phyloP scores from a whole-genome alignment of 192 early-diverging fungal genomes.

The Gonapodya prolifera region DNA sequence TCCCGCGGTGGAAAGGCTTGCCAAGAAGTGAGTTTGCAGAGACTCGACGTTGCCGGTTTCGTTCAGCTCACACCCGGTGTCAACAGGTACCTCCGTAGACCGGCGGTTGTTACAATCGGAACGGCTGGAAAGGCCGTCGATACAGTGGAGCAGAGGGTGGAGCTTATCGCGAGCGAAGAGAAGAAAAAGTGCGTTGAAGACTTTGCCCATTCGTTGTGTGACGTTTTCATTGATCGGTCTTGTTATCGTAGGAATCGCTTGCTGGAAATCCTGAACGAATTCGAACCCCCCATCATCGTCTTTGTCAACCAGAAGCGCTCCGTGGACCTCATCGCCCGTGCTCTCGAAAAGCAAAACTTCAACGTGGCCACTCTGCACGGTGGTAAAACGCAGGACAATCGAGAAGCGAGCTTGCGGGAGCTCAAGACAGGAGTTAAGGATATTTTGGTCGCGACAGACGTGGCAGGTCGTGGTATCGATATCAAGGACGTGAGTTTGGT shows the following conservation, averaged over 20 bases:
- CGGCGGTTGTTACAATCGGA: slow-evolving; percentile 92
- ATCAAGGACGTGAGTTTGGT: slow-evolving; percentile 94
- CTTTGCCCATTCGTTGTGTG: background rate
- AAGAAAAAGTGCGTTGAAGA: slow-evolving; percentile 53
- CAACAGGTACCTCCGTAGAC: slow-evolving; percentile 81
- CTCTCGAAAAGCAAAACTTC: slow-evolving; percentile 61
- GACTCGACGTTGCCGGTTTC: too few relatives aligned
- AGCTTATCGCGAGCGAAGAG: slow-evolving; percentile 76
- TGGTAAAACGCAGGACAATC: slow-evolving; percentile 95
- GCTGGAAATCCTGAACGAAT: slow-evolving; percentile 59
- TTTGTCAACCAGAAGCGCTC: slow-evolving; percentile 97
- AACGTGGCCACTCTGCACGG: slow-evolving; percentile 74
- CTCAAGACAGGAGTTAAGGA: slow-evolving; percentile 71
- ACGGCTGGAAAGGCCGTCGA: slow-evolving; percentile 92
- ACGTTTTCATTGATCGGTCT: background rate
- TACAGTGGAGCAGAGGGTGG: slow-evolving; percentile 88
- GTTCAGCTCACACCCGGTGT: too few relatives aligned
- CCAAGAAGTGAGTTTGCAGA: too few relatives aligned
- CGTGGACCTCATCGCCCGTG: slow-evolving; percentile 67
- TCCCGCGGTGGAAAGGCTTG: slow-evolving; percentile 86
- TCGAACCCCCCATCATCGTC: slow-evolving; percentile 79
- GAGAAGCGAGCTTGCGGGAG: slow-evolving; percentile 71
- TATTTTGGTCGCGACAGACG: slow-evolving; percentile 94
- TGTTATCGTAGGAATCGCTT: slow-evolving; percentile 44
- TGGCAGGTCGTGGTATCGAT: slow-evolving; percentile 98